Base-by-base conservation (phyloP, 2,329 filamentous ascomycete species). In the Ilyonectria destructans region DNA sequence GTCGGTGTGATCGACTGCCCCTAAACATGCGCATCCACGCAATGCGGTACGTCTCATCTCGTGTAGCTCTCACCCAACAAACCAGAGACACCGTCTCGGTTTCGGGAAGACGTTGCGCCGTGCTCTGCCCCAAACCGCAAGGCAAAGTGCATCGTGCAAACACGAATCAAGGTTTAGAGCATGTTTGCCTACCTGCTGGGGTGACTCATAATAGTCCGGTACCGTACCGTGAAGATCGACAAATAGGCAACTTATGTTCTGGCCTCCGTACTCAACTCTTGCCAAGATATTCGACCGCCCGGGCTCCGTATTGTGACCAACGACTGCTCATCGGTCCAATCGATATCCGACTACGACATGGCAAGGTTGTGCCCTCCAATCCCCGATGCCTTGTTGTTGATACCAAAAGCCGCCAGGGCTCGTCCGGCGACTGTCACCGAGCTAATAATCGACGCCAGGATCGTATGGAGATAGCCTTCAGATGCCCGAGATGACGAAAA, bases 321-420 rank as follows among this genome's bases (percentile, higher is more conserved):
- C 48, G 37, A 33, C 40, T 58, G 48, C 56, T 48, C 15, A 46
- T 74, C 68, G 68, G 65, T 48, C 23, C n/a, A 75, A 75, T 70
- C 65, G 70, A 70, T 70, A 70, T 75, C 71, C 65, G 70, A 74
- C 66, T 63, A 57, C 46, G 21, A 62, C 56, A 64, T 67, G 52
- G 37, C 54, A 60, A 62, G 58, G 58, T 46, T 35, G 31, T 23
- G n/a, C 40, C 13, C 10, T 23, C 26, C 61, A 62, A 46, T 23
- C 48, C 29, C n/a, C 37, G 17, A 26, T 23, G 23, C 33, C 26
- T 40, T 23, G 17, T 37, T n/a, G 3, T 29, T 35, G 29, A 35
- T 19, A 52, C 29, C 26, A n/a, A n/a, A 29, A 9, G 15, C 23
- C 21, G 7, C 31, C 15, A 26, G 46, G 23, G 46, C 26, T 49